Conservation (phyloP, 2,329 filamentous ascomycete genomes). For the Hortaea werneckii region DNA sequence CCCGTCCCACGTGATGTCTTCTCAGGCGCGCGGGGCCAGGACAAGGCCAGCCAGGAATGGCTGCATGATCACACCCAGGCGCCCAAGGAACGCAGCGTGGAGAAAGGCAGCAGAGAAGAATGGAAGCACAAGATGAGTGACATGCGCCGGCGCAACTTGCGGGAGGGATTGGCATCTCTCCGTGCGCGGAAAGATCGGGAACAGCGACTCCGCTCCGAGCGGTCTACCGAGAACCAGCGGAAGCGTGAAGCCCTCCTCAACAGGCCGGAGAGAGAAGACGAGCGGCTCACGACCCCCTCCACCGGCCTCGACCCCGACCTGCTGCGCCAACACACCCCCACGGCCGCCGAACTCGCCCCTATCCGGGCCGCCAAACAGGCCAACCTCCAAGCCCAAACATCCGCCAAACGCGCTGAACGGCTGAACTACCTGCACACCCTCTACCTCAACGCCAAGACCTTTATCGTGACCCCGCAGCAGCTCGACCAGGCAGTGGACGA, state of each 20-base stretch:
- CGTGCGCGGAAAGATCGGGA: slow-evolving; percentile 51
- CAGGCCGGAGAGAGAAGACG: slow-evolving; percentile 63
- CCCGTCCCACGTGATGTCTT: slow-evolving; percentile 79
- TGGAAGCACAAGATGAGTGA: slow-evolving; percentile 70
- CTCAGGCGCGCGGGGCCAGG: slow-evolving; percentile 40
- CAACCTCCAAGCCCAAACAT: slow-evolving; percentile 13
- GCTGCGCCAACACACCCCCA: slow-evolving; percentile 45
- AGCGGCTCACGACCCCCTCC: slow-evolving; percentile 62
- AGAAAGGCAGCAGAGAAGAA: slow-evolving; percentile 37
- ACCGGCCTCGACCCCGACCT: slow-evolving; percentile 32
- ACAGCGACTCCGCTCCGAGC: slow-evolving; percentile 26
- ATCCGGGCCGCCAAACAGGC: slow-evolving; percentile 35
- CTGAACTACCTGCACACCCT: slow-evolving; percentile 68
- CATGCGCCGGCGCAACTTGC: slow-evolving; percentile 59
- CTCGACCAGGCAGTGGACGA: slow-evolving; percentile 63
- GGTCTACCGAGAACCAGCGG: slow-evolving; percentile 40
- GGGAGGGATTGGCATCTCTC: slow-evolving; percentile 59
- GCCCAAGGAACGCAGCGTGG: background rate
- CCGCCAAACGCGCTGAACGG: slow-evolving; percentile 15
- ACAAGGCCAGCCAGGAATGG: slow-evolving; percentile 30
- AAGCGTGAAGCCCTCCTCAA: slow-evolving; percentile 43
- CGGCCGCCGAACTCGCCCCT: slow-evolving; percentile 38
- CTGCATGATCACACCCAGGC: slow-evolving; percentile 27
- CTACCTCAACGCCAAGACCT: slow-evolving; percentile 78
- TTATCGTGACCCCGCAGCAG: slow-evolving; percentile 75